These are phyloP conservation scores for Cercospora zeina DNA, from an alignment of 2,329 filamentous ascomycete genomes.

Conservation along the genomic window DNA sequence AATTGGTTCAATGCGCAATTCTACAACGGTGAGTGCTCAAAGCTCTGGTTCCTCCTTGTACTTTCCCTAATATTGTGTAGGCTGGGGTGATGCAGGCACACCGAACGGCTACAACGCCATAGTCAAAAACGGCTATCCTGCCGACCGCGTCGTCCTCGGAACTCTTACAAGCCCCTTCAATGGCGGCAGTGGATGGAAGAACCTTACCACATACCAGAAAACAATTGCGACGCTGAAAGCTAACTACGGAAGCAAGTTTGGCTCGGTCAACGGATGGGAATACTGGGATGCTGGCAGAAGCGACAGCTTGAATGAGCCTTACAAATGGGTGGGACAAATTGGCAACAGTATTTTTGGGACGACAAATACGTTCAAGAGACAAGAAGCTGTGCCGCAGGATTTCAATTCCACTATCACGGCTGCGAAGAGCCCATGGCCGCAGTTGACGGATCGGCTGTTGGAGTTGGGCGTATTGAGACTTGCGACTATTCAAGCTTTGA, in stretches of 20 bases:
- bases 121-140: constrained; percentile 30
- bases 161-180: constrained; percentile 31
- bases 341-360: constrained; percentile 22
- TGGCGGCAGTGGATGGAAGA: constrained; percentile 34
- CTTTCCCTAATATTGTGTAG: constrained; percentile 24
- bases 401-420: constrained; percentile 14
- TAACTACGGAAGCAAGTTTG: constrained; percentile 30
- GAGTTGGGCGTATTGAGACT: constrained; percentile 17
- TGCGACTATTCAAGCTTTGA: constrained; percentile 25
- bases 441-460: constrained; percentile 21
- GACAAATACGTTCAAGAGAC: constrained; percentile 17
- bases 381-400: constrained; percentile 16
- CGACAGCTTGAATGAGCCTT: constrained; percentile 24
- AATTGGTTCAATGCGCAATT: constrained; percentile 38
- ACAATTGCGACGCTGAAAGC: constrained; percentile 28
- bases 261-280: constrained; percentile 35
- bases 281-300: constrained; percentile 34
- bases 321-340: constrained; percentile 28
- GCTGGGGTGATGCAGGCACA: constrained; percentile 35
- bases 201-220: constrained; percentile 21
- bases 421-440: constrained; percentile 31
- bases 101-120: constrained; percentile 32
- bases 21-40: constrained; percentile 28
- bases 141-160: constrained; percentile 32
- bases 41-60: background rate